Evolutionary conservation across 2,329 filamentous ascomycete genomes (phyloP), one percentile per base, ranked within the genome.

Genomic region (Biscogniauxia marginata): DNA sequence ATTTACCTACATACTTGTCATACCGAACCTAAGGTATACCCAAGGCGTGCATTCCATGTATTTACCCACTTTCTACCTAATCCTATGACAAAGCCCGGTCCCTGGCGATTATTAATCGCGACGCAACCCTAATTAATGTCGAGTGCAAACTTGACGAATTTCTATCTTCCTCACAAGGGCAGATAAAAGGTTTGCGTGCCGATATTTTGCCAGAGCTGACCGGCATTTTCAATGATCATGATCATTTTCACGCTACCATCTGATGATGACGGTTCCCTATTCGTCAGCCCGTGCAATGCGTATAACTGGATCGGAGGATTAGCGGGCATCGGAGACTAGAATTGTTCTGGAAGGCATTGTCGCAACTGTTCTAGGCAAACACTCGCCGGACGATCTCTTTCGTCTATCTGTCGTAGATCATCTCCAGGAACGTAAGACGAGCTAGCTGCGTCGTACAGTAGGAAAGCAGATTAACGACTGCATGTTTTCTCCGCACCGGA

Each of bases 291-390:
- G n/a, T n/a, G n/a, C n/a, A n/a, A 39, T 11, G n/a, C 30, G 13
- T 11, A 16, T 39, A 39, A 3, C 13, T 39, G 30, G 30, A 39
- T 16, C 30, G 30, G 30, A 39, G 13, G 30, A 39, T 16, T 39
- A 16, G 13, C 13, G 30, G 30, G 30, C 30, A 39, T 39, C 9
- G 30, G 30, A 16, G 13, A 39, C 30, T 39, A 39, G 30, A 39
- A 18, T 49, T 22, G n/a, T 49, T 25, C 46, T 49, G 23, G 46
- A 49, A 49, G 46, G 46, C 46, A 25, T 16, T 49, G 25, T 49
- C 46, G 16, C 18, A 49, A 18, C 25, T 18, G 11, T 25, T 25
- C 23, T 18, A 49, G 23, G 22, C 16, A 18, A 18, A 18, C 16
- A 25, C 23, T 49, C 30, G 30, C n/a, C 30, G 30, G 46, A 18